These are phyloP conservation scores for Sporothrix inflata DNA, from an alignment of 2,329 filamentous ascomycete genomes.

Conservation along the genomic window DNA sequence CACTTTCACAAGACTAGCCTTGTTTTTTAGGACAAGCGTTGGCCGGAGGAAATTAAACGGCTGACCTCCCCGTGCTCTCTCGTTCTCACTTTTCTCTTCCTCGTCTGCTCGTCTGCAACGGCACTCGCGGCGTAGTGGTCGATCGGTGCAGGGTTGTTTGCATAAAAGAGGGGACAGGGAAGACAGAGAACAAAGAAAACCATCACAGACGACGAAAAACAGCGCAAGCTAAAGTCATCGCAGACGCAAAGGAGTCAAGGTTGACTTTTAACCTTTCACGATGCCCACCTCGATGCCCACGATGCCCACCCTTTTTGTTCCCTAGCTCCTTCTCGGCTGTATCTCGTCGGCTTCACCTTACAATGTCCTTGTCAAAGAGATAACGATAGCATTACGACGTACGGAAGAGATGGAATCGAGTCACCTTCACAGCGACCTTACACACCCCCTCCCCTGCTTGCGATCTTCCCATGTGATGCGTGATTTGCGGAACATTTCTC, in stretches of 20 bases:
- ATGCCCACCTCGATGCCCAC: background rate
- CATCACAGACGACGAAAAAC: background rate
- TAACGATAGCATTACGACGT: background rate
- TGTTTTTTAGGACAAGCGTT: background rate
- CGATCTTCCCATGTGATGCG: slow-evolving; percentile 16
- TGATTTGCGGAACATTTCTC: slow-evolving; percentile 11
- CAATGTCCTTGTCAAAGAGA: background rate
- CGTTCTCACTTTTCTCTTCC: background rate
- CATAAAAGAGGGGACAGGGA: slow-evolving; percentile 9
- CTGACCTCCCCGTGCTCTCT: background rate
- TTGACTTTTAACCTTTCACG: slow-evolving; percentile 3
- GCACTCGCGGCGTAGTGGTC: slow-evolving; percentile 12
- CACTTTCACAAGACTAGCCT: slow-evolving; percentile 7
- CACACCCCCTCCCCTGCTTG: background rate
- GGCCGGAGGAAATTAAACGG: slow-evolving; percentile 17
- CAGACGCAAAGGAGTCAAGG: background rate
- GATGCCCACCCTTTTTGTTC: background rate
- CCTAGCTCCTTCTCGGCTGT: slow-evolving; percentile 9
- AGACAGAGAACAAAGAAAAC: background rate
- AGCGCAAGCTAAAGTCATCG: background rate
- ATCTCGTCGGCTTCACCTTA: background rate
- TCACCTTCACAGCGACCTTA: background rate
- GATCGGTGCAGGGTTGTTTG: slow-evolving; percentile 14
- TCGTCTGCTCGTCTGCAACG: background rate
- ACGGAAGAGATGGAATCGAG: background rate